Evolutionary conservation across 2,329 filamentous ascomycete species (phyloP), one percentile per base, ranked within the genome.

Genomic region (Trichoderma gracile): DNA sequence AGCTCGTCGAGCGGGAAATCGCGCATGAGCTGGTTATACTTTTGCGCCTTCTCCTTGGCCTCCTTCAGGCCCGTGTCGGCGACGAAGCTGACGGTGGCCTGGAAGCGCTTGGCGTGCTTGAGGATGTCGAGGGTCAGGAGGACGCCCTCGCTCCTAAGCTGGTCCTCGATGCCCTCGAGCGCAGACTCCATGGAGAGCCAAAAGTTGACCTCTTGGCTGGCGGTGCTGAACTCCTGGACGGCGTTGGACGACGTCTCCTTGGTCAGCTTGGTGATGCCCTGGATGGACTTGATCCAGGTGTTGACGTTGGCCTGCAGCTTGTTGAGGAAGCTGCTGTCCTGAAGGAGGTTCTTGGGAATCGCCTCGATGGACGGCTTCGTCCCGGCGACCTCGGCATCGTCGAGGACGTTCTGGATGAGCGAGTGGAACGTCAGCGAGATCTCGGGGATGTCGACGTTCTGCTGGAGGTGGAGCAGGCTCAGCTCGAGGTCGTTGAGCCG

Each of bases 21-120:
- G 68, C 95, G 90, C 92, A 99, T 98, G 25, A 99, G 85, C 79
- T 96, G 92, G 75, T 99, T 99, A 82, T 98, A 99, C 78, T 97
- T 97, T 77, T 97, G 92, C 53, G 99, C 96, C 75, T 91, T 90
- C 67, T 99, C 95, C 76, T 93, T 95, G 25, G 93, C 93, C 78
- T 99, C 95, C 77, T 96, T 97, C 75, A 99, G 78, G 3, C 95
- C 94, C 42, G 95, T 99, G 77, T 99, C 96, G 2, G 95, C 92
- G 42, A 90, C 90, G 75, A 99, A 98, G 80, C 94, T 98, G 72
- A 98, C 91, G 2, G 94, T 97, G 12, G 95, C 94, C 78, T 97
- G 93, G 78, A 97, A 98, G 73, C 96, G 91, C 80, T 99, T 99
- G 56, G 94, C 96, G 75, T 97, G 91, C 77, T 96, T 94, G 67